Evolutionary conservation across 2,329 filamentous ascomycete genomes (phyloP), one percentile per base, ranked within the genome.

Genomic region (Aspergillus sp.): DNA sequence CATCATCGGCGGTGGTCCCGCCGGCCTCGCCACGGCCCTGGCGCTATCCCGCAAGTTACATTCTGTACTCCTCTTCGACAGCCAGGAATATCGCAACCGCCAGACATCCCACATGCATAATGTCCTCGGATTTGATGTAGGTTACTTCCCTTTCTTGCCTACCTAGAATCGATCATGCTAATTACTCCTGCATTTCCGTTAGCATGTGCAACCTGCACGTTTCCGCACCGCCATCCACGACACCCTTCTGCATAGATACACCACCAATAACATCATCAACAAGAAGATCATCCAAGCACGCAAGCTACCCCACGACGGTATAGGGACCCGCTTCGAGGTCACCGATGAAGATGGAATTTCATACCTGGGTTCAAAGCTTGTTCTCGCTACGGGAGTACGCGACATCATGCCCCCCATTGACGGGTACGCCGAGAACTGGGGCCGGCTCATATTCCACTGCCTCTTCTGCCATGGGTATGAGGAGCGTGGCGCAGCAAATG

Each of bases 341-440:
- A 66, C 62, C 2, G 84, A 86, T 60, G 73, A 68, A 1, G 38
- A 73, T 0, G 83, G 82, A 0, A 66, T 70, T 2, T 68, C 65
- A 0, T 87, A 81, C 65, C 64, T 70, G 8, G 84, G 84, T 0
- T 76, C 76, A 50, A 87, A 84, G 61, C 56, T 89, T 1, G 80
- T 85, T 0, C 71, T 89, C 0, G 85, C 83, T 0, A 84, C 75
- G 0, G 86, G 86, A 0, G 76, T 83, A 0, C 71, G 67, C 23
- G 86, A 88, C 63, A 64, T 84, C 0, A 67, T 82, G 32, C 82
- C 82, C 0, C 75, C 81, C 13, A 81, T 87, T 2, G 67, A 77
- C 2, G 86, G 86, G 0, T 88, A 84, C 62, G 75, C 64, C 0
- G 81, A 86, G 42, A 82, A 82, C 57, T 88, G 84, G 84, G 82